A percentile compares a stretch with the other conserved stretches of the same genome.
These are phyloP conservation scores for Cercophora newfieldiana DNA, from an alignment of 495 filamentous ascomycete genomes.

Conservation along the genomic window DNA sequence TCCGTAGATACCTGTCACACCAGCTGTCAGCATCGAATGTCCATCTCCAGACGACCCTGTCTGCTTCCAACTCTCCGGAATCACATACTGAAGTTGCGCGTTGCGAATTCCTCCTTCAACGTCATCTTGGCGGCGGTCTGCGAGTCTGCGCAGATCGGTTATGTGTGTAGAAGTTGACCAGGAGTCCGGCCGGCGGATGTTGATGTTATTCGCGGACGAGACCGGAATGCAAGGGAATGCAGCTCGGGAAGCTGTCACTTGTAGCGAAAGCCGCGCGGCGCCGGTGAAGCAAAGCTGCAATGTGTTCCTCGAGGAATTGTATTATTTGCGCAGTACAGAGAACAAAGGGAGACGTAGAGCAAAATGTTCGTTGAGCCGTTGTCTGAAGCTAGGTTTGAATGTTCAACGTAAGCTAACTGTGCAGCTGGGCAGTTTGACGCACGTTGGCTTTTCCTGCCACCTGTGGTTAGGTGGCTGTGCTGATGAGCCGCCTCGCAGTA, in stretches of 20 bases:
- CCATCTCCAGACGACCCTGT: neutral
- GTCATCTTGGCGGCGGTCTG: conserved; percentile 43
- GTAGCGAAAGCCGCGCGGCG: neutral
- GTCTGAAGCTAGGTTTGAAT: neutral
- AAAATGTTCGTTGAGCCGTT: conserved; percentile 1
- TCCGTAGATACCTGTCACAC: conserved; percentile 85
- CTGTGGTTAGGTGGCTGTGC: conserved; percentile 17
- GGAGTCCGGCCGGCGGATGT: neutral
- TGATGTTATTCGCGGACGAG: conserved; percentile 10
- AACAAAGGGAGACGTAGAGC: neutral
- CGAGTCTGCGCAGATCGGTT: neutral
- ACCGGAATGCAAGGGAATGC: neutral
- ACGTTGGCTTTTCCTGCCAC: conserved; percentile 25
- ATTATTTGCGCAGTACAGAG: neutral
- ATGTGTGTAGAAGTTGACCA: neutral
- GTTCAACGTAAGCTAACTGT: conserved; percentile 20
- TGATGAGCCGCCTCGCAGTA: neutral
- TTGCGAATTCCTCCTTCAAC: conserved; percentile 76
- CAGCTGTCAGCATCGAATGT: conserved; percentile 37
- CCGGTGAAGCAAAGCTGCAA: neutral
- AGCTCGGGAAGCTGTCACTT: neutral
- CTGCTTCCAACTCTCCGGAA: neutral
- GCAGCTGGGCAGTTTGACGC: conserved; percentile 10
- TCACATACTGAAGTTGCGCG: conserved; percentile 94
- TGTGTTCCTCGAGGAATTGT: neutral